Evolutionary conservation across 176 grass and related monocot species (phyloP).

Genomic region (Juncus inflexus): DNA sequence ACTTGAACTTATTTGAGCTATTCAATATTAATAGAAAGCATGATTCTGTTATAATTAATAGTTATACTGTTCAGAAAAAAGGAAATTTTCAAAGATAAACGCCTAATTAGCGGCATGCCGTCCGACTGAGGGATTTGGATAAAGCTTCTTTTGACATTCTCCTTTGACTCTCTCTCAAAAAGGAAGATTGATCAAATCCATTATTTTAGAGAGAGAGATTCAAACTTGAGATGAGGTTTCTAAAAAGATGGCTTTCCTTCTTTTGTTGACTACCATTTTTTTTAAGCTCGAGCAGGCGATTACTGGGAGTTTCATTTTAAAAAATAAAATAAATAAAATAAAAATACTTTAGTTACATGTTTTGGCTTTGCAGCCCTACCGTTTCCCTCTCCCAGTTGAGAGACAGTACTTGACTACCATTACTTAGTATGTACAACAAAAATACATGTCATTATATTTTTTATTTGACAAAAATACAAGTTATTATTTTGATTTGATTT

Average conservation of each 20-base stretch:
- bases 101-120: background rate
- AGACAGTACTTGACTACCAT: no score
- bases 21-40: background rate
- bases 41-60: background rate
- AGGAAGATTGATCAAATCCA: constrained; percentile 12
- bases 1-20: constrained; percentile 8
- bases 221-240: constrained; percentile 9
- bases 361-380: no score
- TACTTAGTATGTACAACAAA: no score
- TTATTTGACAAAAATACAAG: no score
- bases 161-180: background rate
- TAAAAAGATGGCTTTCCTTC: background rate
- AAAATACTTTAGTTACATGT: background rate
- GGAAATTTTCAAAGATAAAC: background rate
- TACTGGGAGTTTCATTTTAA: background rate
- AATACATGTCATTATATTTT: no score
- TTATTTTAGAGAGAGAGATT: constrained; percentile 18
- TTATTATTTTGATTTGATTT: no score
- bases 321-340: background rate
- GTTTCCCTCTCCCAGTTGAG: no score
- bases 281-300: background rate
- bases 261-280: constrained; percentile 2
- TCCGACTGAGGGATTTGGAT: constrained; percentile 5
- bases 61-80: constrained; percentile 4
- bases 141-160: constrained; percentile 1